These are phyloP conservation scores for Pleomassaria siparia DNA, from an alignment of 2,329 filamentous ascomycete genomes.

Conservation along the genomic window DNA sequence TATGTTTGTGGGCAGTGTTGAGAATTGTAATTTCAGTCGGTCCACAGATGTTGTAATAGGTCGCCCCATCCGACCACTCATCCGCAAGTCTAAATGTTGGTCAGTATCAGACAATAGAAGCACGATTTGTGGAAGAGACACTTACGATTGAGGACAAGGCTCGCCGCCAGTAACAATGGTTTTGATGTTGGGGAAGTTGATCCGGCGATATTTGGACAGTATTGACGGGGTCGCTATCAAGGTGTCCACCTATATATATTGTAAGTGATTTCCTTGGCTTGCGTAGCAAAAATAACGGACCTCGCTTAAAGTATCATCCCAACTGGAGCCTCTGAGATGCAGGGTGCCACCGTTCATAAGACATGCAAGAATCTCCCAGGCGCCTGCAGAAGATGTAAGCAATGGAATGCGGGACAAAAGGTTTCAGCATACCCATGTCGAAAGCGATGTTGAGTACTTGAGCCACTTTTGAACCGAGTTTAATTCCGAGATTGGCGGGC, in stretches of 20 bases:
- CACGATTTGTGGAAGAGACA: background rate
- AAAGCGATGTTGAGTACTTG: slow-evolving; percentile 62
- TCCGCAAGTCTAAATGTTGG: slow-evolving; percentile 52
- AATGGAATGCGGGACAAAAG: background rate
- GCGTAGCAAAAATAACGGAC: slow-evolving; percentile 30
- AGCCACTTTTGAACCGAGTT: slow-evolving; percentile 54
- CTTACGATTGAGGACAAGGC: slow-evolving; percentile 50
- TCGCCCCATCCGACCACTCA: slow-evolving; percentile 52
- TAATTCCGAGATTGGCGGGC: slow-evolving; percentile 56
- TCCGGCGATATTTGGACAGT: slow-evolving; percentile 52
- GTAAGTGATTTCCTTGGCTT: slow-evolving; percentile 4
- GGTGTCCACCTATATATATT: slow-evolving; percentile 49
- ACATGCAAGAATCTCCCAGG: slow-evolving; percentile 62
- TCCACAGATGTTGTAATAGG: slow-evolving; percentile 57
- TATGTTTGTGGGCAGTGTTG: slow-evolving; percentile 58
- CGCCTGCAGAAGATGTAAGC: slow-evolving; percentile 43
- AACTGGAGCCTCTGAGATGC: slow-evolving; percentile 54
- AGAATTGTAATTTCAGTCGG: slow-evolving; percentile 63
- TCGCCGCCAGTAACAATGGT: slow-evolving; percentile 60
- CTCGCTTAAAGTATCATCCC: slow-evolving; percentile 51
- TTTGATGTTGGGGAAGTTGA: slow-evolving; percentile 54
- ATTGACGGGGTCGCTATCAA: slow-evolving; percentile 60
- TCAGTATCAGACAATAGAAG: background rate
- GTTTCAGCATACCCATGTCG: slow-evolving; percentile 57
- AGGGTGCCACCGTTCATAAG: slow-evolving; percentile 61